Evolutionary conservation across 257 asterid genomes (phyloP).

Genomic region (Cordia subcordata): DNA sequence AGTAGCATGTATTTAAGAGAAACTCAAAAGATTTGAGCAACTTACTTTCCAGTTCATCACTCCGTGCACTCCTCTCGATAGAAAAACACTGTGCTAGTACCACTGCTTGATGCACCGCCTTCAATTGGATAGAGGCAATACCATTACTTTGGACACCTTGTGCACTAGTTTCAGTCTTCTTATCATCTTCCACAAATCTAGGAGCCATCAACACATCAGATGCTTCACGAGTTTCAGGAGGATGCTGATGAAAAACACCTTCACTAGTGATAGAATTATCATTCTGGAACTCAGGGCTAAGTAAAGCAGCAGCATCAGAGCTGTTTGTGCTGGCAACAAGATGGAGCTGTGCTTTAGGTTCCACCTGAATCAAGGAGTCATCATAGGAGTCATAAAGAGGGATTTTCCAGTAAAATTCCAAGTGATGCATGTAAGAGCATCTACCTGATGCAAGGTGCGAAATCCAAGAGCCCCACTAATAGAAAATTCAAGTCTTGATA

Average conservation of each 20-base stretch:
- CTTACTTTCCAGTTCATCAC: constrained; percentile 80
- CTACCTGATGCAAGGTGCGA: constrained; percentile 89
- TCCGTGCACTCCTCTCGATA: constrained; percentile 62
- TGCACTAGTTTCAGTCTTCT: constrained; percentile 26
- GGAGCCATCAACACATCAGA: constrained; percentile 87
- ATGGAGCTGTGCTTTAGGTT: constrained; percentile 72
- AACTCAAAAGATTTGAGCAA: constrained; percentile 2
- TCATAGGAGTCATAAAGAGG: constrained; percentile 6
- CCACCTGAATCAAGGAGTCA: constrained; percentile 43
- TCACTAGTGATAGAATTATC: constrained; percentile 22
- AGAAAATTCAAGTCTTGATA: constrained; percentile 46
- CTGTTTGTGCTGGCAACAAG: constrained; percentile 47
- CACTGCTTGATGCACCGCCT: constrained; percentile 72
- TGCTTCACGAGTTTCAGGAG: constrained; percentile 54
- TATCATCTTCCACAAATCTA: constrained; percentile 45
- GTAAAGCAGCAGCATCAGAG: constrained; percentile 22
- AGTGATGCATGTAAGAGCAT: constrained; percentile 5
- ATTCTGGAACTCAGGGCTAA: constrained; percentile 20
- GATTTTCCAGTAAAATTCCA: constrained; percentile 11
- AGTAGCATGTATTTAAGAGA: background rate
- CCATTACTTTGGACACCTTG: constrained; percentile 30
- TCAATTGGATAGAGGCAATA: constrained; percentile 43
- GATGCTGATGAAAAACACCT: constrained; percentile 28
- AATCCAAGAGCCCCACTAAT: constrained; percentile 85
- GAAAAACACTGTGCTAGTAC: constrained; percentile 68